Evolutionary conservation across 495 filamentous ascomycete species (phyloP).

Genomic region (Evernia prunastri): DNA sequence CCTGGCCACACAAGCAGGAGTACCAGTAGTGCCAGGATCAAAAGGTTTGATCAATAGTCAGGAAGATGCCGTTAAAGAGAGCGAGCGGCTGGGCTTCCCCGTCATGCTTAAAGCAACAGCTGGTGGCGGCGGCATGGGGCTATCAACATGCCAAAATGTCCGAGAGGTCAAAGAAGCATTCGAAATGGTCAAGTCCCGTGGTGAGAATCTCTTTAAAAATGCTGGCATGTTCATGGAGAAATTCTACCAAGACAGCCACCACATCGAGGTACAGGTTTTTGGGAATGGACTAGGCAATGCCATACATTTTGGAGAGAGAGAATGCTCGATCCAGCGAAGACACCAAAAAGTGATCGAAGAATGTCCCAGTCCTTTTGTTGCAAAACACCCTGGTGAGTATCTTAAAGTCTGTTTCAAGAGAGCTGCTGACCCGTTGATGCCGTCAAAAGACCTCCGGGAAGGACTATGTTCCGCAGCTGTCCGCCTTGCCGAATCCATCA

Average conservation of each 20-base stretch:
- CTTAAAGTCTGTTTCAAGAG: background rate
- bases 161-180: conserved; percentile 38
- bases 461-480: conserved; percentile 48
- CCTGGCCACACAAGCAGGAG: conserved; percentile 43
- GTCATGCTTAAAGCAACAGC: conserved; percentile 54
- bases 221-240: conserved; percentile 42
- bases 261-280: conserved; percentile 45
- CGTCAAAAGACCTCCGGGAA: conserved; percentile 36
- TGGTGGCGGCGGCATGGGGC: conserved; percentile 54
- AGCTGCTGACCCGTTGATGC: conserved; percentile 13
- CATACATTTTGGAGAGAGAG: conserved; percentile 40
- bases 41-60: conserved; percentile 41
- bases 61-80: conserved; percentile 39
- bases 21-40: conserved; percentile 50
- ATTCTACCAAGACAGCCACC: conserved; percentile 38
- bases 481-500: conserved; percentile 43
- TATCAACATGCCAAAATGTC: conserved; percentile 36
- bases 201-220: conserved; percentile 41
- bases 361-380: conserved; percentile 48
- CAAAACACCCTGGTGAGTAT: conserved; percentile 31
- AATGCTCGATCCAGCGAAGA: conserved; percentile 43
- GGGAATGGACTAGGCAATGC: conserved; percentile 40
- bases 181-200: conserved; percentile 34
- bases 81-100: conserved; percentile 45
- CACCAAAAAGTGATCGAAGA: conserved; percentile 55